Percentiles rank a stretch among this genome's conserved stretches.
phyloP scores from a whole-genome alignment of 305 asterid genomes.

The Solanum chacoense region DNA sequence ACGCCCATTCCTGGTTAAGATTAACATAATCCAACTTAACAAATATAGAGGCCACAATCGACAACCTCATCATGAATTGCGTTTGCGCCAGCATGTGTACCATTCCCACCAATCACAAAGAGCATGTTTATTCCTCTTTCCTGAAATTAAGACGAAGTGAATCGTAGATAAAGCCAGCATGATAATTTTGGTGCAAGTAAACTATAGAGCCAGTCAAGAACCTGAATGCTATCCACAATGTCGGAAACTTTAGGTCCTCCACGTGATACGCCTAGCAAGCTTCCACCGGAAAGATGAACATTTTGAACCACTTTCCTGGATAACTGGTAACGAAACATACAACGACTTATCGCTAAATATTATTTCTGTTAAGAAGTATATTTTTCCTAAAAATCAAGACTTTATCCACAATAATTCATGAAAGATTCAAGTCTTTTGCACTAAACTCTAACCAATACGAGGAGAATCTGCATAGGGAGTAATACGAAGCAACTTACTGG shows the following conservation, averaged over 20 bases:
- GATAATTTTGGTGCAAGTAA: not conserved
- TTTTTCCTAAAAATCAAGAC: not conserved
- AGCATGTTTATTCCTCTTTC: conserved; percentile 92
- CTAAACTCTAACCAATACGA: not conserved
- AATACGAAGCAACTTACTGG: conserved; percentile 43
- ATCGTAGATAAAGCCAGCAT: not conserved
- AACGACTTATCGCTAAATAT: not conserved
- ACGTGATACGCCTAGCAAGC: conserved; percentile 93
- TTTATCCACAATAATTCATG: not conserved
- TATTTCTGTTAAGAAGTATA: not conserved
- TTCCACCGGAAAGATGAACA: conserved; percentile 94
- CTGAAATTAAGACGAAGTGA: conserved; percentile 31
- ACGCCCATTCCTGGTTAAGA: not conserved
- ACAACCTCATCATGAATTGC: conserved; percentile 91
- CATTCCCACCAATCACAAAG: conserved; percentile 95
- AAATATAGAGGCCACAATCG: conserved; percentile 1
- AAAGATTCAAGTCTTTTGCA: not conserved
- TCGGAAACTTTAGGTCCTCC: conserved; percentile 80
- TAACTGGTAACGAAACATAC: conserved; percentile 30
- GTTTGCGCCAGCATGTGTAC: conserved; percentile 97
- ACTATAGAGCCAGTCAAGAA: conserved; percentile 11
- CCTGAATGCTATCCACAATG: conserved; percentile 87
- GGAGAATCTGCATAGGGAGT: not conserved
- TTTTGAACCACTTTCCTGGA: conserved; percentile 89
- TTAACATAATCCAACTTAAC: not conserved